Percentiles rank a stretch among this genome's conserved stretches.
These are phyloP conservation scores for Trichophyton equinum DNA, from an alignment of 2,329 filamentous ascomycete species.

Conservation along the genomic window DNA sequence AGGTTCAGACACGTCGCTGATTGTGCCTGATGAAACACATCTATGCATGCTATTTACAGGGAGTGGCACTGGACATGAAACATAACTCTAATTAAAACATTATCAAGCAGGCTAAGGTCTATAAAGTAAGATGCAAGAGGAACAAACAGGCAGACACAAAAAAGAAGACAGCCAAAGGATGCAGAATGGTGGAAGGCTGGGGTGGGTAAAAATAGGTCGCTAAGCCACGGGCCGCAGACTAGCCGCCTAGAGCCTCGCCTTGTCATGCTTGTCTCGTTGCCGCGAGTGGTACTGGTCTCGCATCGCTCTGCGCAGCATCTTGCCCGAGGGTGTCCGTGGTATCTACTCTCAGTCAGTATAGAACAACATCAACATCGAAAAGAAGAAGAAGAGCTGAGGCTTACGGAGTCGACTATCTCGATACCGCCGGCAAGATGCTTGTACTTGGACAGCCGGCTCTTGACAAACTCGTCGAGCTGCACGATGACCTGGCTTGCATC, in stretches of 20 bases:
- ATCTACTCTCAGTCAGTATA: slow-evolving; percentile 5
- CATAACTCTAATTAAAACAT: neutral
- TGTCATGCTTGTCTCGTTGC: neutral
- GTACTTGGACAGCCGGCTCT: slow-evolving; percentile 9
- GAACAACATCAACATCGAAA: neutral
- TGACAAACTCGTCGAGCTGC: slow-evolving; percentile 10
- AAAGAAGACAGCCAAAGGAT: neutral
- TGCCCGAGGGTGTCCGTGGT: slow-evolving; percentile 11
- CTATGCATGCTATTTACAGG: neutral
- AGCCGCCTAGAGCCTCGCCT: slow-evolving; percentile 5
- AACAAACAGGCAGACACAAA: too few species aligned
- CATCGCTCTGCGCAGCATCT: slow-evolving; percentile 12
- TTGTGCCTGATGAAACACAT: neutral
- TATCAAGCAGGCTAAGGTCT: neutral
- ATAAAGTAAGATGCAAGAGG: neutral
- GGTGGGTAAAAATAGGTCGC: neutral
- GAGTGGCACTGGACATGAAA: neutral
- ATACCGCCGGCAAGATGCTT: slow-evolving; percentile 11
- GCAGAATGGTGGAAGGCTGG: neutral
- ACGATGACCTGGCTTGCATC: neutral
- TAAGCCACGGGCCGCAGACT: neutral
- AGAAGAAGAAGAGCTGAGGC: neutral
- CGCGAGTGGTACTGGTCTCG: slow-evolving; percentile 10
- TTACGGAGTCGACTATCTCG: slow-evolving; percentile 10
- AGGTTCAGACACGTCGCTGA: neutral